phyloP scores from a whole-genome alignment of 768 basidiomycete genomes.

The Hericium rajendrae region DNA sequence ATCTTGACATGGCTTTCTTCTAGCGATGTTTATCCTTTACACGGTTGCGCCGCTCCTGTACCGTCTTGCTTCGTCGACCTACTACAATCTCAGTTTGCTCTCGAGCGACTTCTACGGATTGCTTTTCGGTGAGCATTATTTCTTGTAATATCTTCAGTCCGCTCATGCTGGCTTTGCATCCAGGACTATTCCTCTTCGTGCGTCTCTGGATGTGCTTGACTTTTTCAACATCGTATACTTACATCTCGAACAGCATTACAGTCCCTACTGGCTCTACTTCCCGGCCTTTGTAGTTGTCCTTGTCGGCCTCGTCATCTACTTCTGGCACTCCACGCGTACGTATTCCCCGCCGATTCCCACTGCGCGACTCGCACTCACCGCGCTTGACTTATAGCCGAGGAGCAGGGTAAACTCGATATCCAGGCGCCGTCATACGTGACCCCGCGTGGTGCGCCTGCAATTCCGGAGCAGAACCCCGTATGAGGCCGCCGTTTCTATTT shows the following conservation, averaged over 20 bases:
- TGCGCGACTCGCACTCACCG: background rate
- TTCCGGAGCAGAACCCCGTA: too few species aligned
- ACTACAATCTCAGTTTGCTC: slow-evolving; percentile 78
- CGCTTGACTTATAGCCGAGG: slow-evolving; percentile 43
- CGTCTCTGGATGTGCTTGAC: slow-evolving; percentile 11
- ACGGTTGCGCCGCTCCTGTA: slow-evolving; percentile 81
- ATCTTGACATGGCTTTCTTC: background rate
- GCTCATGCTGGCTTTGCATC: background rate
- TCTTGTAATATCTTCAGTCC: background rate
- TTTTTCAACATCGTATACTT: background rate
- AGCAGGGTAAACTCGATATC: slow-evolving; percentile 57
- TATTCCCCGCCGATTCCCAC: slow-evolving; percentile 9
- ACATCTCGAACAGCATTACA: slow-evolving; percentile 47
- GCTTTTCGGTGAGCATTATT: slow-evolving; percentile 45
- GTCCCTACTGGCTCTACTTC: slow-evolving; percentile 87
- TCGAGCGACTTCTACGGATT: slow-evolving; percentile 85
- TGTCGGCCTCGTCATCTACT: slow-evolving; percentile 69
- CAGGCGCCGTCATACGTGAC: slow-evolving; percentile 49
- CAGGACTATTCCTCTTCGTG: slow-evolving; percentile 46
- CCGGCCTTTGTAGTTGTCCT: slow-evolving; percentile 65
- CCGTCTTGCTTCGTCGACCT: slow-evolving; percentile 77
- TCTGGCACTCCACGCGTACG: slow-evolving; percentile 80
- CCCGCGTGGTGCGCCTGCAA: slow-evolving; percentile 7
- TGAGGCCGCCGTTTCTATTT: too few species aligned
- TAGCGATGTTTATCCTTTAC: slow-evolving; percentile 78